Conservation (phyloP, 2,329 filamentous ascomycete genomes). For the Sarocladium kiliense region DNA sequence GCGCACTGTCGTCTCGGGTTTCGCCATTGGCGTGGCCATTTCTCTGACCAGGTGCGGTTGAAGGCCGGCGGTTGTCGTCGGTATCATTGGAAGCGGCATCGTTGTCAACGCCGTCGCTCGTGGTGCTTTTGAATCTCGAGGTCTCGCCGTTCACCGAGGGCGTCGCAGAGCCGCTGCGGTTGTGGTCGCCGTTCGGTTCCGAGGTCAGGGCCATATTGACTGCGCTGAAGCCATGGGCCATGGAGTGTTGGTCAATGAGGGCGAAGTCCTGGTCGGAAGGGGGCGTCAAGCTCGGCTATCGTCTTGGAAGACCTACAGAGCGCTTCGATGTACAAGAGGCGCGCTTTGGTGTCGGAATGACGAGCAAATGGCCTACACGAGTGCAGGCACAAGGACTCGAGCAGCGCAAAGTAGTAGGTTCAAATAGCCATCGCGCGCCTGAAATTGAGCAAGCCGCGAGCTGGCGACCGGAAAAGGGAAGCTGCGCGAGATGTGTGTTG, state of each 20-base stretch:
- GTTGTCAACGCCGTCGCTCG: slow-evolving; percentile 23
- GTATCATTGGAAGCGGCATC: slow-evolving; percentile 21
- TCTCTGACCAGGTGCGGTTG: slow-evolving; percentile 40
- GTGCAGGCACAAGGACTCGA: background rate
- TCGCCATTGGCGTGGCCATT: slow-evolving; percentile 23
- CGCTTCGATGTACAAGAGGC: background rate
- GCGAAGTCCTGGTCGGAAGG: background rate
- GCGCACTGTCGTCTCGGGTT: slow-evolving; percentile 26
- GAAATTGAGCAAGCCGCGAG: background rate
- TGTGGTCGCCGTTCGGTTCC: slow-evolving; percentile 5
- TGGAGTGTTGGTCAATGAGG: background rate
- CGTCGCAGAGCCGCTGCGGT: slow-evolving; percentile 3
- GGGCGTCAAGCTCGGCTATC: background rate
- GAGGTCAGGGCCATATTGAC: background rate
- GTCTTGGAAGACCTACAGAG: background rate
- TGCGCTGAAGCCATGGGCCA: background rate
- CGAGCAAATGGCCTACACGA: slow-evolving; percentile 3
- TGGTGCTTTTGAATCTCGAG: slow-evolving; percentile 20
- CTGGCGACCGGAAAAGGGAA: background rate
- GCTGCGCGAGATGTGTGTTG: background rate
- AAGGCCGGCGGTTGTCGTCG: slow-evolving; percentile 34
- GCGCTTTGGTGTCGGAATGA: background rate
- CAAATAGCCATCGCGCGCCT: slow-evolving; percentile 1
- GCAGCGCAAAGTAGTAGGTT: background rate
- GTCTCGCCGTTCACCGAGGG: slow-evolving; percentile 22